Percentiles rank a stretch among this genome's conserved stretches.
Evolutionary conservation across 352 stramenopile genomes (phyloP).

Genomic region (Elongisporangium anandrum): DNA sequence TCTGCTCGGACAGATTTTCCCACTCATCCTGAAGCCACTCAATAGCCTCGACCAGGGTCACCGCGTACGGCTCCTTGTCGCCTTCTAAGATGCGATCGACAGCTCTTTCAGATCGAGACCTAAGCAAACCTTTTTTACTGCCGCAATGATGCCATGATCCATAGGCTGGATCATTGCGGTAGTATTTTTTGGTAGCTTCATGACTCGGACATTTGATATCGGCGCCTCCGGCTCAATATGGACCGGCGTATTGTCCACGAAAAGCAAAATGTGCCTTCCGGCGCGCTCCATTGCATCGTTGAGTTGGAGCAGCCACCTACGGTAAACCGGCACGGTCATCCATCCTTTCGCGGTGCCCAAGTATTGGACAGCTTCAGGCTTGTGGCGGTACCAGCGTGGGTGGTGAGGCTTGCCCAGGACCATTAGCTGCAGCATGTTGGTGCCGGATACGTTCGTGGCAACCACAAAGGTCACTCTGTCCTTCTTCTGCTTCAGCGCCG

Average conservation of each 20-base stretch:
- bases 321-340: neutral
- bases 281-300: neutral
- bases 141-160: neutral
- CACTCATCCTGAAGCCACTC: neutral
- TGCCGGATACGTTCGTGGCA: too few species aligned
- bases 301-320: neutral
- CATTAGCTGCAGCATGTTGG: neutral
- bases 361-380: neutral
- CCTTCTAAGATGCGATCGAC: neutral
- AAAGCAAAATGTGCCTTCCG: neutral
- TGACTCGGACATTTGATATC: too few species aligned
- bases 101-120: neutral
- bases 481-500: too few species aligned
- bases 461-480: too few species aligned
- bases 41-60: neutral
- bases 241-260: neutral
- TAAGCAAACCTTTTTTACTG: neutral
- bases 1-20: neutral
- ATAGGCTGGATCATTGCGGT: neutral
- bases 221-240: too few species aligned
- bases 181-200: neutral
- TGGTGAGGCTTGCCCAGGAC: neutral
- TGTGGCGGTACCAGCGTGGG: neutral
- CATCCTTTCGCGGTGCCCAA: neutral
- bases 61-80: neutral